phyloP scores from a whole-genome alignment of 352 stramenopile species.

The Proteromonas lacertae region DNA sequence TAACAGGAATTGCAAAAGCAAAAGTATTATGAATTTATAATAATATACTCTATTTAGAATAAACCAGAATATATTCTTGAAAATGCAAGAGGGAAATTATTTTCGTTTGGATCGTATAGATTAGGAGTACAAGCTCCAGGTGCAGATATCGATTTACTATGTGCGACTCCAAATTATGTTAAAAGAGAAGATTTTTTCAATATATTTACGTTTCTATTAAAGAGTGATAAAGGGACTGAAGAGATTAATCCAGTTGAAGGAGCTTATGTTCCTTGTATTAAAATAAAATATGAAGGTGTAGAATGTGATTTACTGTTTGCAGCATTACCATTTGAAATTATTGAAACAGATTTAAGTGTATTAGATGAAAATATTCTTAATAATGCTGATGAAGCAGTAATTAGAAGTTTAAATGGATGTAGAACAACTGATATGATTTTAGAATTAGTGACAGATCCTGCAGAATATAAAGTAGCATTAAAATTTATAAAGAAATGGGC shows the following conservation, averaged over 20 bases:
- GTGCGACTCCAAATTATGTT: constrained; percentile 31
- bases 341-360: constrained; percentile 26
- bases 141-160: constrained; percentile 38
- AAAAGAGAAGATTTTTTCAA: constrained; percentile 41
- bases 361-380: constrained; percentile 29
- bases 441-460: constrained; percentile 26
- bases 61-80: neutral
- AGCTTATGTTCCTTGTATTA: constrained; percentile 68
- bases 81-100: constrained; percentile 37
- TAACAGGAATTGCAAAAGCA: too few relatives aligned
- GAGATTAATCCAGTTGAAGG: constrained; percentile 34
- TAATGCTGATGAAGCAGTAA: constrained; percentile 42
- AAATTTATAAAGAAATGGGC: constrained; percentile 24
- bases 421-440: constrained; percentile 71
- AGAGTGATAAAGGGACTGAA: constrained; percentile 24
- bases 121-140: constrained; percentile 38
- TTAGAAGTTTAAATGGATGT: constrained; percentile 65
- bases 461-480: neutral
- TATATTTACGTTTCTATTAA: constrained; percentile 28
- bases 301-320: constrained; percentile 68
- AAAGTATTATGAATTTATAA: too few relatives aligned
- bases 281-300: constrained; percentile 52
- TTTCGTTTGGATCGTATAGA: constrained; percentile 57
- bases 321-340: constrained; percentile 19
- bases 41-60: too few relatives aligned